Base-by-base conservation (phyloP, 2,329 filamentous ascomycete genomes). In the Trichoderma simmonsii region DNA sequence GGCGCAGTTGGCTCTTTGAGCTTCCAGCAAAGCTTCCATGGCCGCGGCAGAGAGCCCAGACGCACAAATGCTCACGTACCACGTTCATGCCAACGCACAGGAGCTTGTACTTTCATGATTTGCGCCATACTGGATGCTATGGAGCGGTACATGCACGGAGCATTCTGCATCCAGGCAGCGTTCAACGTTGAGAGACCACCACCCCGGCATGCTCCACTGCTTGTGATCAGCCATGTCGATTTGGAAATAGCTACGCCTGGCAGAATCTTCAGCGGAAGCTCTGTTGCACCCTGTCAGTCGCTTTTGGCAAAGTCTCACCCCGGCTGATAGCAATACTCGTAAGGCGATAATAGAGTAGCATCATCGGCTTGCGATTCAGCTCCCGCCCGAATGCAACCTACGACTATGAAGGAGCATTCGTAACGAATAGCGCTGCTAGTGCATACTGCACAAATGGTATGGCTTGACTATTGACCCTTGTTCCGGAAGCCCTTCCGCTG, bases 191-290 rank as follows among this genome's bases (percentile, higher is more conserved):
- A 36, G 32, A n/a, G 18, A 11, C 30, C 63, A 14, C n/a, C 3
- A 4, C 48, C 64, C 51, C 12, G 15, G 51, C 24, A 57, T n/a
- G 64, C 30, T 32, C 64, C 64, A 30, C 61, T 54, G 32, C 32
- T 24, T 48, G 34, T 68, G 66, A 61, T 63, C 32, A 43, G 51
- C 26, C 61, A 60, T 48, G 69, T 70, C 21, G 30, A 70, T 70
- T 61, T 70, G 67, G 67, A 70, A 70, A 70, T 70, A 62, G 11
- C 57, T 62, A 62, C 67, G 67, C 67, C 67, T 70, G 67, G 67
- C 57, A 62, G 39, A 61, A 70, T 70, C 61, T 66, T 71, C 26
- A 60, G 69, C 51, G 62, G 69, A 65, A 28, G 34, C 39, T 30
- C 51, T 65, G 26, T 28, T 66, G 61, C 60, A 65, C 48, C 69